Base-by-base conservation (phyloP, 225 moss, liverwort and hornwort genomes). In the Marchantia paleacea region DNA sequence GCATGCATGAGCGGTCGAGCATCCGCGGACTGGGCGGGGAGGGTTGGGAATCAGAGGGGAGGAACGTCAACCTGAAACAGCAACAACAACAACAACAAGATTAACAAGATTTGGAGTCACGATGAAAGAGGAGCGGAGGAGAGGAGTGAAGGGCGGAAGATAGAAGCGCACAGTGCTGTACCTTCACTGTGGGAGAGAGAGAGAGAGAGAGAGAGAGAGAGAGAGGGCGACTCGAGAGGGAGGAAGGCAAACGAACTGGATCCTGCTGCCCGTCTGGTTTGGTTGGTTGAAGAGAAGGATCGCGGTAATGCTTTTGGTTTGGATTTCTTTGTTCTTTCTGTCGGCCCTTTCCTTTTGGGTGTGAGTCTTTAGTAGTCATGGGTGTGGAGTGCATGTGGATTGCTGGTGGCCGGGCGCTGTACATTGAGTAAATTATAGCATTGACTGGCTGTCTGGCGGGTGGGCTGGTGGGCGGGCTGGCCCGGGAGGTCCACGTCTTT, bases 301-400 rank as follows among this genome's bases (percentile, higher is more conserved):
- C 28, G 74, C 55, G 74, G 54, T 74, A 74, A 28, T 76, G 58
- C 39, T 58, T 58, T 75, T 30, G 58, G 29, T 76, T 47, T 76
- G 58, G 75, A 55, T 75, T 75, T 74, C 73, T 12, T 73, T 10
- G 52, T 39, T 39, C 25, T 73, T 73, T 54, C 53, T 73, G 39
- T 39, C 39, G 39, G 39, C 39, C 39, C 39, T 39, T 39, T 39
- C 39, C 5, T 13, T 5, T 15, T 26, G 25, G 7, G 14, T 26
- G n/a, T 16, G 57, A 57, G 57, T 12, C 6, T 19, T 12, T 9
- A 12, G 7, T 74, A 24, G 54, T 53, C 52, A 70, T 47, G 69
- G 19, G 25, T 22, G 75, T 75, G 52, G 25, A 25, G 75, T 75
- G 52, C 73, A 53, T 73, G 73, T 26, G 52, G 57, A 60, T 58